These are phyloP conservation scores for Magnaporthiopsis incrustans DNA, from an alignment of 2,329 filamentous ascomycete genomes.

Conservation along the genomic window DNA sequence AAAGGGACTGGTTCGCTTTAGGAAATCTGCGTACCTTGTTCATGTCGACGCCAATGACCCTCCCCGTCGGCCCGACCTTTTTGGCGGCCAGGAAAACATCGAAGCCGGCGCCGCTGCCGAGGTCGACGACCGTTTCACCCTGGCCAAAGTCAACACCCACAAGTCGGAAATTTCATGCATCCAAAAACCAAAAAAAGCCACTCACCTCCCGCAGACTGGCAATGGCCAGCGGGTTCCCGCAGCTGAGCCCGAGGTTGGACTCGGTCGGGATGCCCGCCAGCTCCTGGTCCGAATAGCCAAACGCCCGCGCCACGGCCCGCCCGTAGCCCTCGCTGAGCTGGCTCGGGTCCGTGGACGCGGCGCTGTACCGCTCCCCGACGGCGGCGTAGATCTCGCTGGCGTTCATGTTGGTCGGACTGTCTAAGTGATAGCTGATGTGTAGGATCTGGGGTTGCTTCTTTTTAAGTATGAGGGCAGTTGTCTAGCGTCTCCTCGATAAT, in stretches of 20 bases:
- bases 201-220: slow-evolving; percentile 37
- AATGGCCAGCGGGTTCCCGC: slow-evolving; percentile 43
- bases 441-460: no score
- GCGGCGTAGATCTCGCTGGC: slow-evolving; percentile 25
- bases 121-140: slow-evolving; percentile 49
- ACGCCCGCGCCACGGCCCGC: slow-evolving; percentile 37
- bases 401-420: slow-evolving; percentile 14
- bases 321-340: slow-evolving; percentile 23
- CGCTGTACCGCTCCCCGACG: slow-evolving; percentile 28
- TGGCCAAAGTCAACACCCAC: slow-evolving; percentile 15
- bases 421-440: no score
- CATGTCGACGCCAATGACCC: slow-evolving; percentile 51
- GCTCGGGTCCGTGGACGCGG: slow-evolving; percentile 17
- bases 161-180: no score
- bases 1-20: no score
- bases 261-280: slow-evolving; percentile 35
- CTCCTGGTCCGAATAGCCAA: slow-evolving; percentile 43
- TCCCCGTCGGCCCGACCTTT: slow-evolving; percentile 39
- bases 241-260: slow-evolving; percentile 45
- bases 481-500: no score
- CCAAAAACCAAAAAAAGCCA: slow-evolving; percentile 13
- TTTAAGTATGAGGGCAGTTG: background rate
- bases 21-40: no score
- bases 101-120: slow-evolving; percentile 50
- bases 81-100: slow-evolving; percentile 47